A percentile compares a stretch with the other conserved stretches of the same genome.
These are phyloP conservation scores for Pistacia atlantica DNA, from an alignment of 345 rosid species.

Conservation along the genomic window DNA sequence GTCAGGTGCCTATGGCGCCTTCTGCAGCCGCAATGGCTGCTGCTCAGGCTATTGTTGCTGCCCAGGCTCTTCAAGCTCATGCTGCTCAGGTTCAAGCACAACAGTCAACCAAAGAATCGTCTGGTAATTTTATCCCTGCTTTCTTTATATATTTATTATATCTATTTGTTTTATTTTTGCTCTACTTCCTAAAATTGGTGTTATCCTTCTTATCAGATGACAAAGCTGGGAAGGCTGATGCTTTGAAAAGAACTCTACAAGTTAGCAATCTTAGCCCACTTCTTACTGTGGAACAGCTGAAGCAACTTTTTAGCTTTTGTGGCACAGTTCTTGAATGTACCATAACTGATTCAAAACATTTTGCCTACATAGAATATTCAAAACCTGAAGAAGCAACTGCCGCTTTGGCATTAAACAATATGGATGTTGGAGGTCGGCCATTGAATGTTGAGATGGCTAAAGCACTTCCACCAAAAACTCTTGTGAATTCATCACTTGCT, in stretches of 20 bases:
- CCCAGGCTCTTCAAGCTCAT: conserved; percentile 99
- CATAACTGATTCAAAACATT: conserved; percentile 85
- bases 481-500: conserved; percentile 45
- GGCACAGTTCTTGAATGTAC: conserved; percentile 85
- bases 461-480: conserved; percentile 78
- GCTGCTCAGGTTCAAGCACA: conserved; percentile 97
- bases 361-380: conserved; percentile 86
- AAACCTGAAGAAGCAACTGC: conserved; percentile 92
- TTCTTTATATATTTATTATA: background rate
- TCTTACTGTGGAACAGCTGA: conserved; percentile 88
- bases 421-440: conserved; percentile 93
- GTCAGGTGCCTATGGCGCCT: conserved; percentile 99
- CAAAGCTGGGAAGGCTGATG: conserved; percentile 56
- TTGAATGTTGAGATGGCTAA: conserved; percentile 97
- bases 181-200: conserved; percentile 8
- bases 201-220: conserved; percentile 46
- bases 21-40: conserved; percentile 99
- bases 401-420: conserved; percentile 85
- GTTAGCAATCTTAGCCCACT: conserved; percentile 96
- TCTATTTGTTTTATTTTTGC: conserved; percentile 5
- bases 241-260: conserved; percentile 81
- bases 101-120: conserved; percentile 60
- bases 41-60: conserved; percentile 99
- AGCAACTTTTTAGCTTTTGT: conserved; percentile 88
- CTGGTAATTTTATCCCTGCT: conserved; percentile 46